Conservation (phyloP, 306 rosid species). For the Castanea mollissima region DNA sequence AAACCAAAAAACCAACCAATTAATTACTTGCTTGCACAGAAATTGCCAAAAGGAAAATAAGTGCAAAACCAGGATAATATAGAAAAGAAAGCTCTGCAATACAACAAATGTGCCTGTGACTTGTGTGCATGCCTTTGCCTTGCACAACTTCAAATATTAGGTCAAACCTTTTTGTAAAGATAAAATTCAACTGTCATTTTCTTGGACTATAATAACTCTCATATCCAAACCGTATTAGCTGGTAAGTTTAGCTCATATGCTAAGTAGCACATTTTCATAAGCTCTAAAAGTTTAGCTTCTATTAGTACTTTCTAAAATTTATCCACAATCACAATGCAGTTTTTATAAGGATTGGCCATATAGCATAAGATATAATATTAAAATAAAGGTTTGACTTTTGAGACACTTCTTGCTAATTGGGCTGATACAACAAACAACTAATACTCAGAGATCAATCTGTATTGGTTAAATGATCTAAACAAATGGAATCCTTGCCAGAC, state of each 20-base stretch:
- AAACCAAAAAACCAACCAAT: conserved; percentile 9
- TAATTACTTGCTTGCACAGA: not conserved
- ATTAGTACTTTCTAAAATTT: too few species aligned
- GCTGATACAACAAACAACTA: not conserved
- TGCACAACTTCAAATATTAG: not conserved
- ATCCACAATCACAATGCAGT: not conserved
- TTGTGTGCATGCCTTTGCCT: not conserved
- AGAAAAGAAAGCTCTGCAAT: not conserved
- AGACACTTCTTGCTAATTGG: not conserved
- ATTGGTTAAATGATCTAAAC: not conserved
- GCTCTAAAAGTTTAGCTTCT: too few species aligned
- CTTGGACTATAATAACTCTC: not conserved
- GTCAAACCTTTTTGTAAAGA: not conserved
- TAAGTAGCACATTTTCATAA: not conserved
- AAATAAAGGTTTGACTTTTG: not conserved
- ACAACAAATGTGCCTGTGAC: not conserved
- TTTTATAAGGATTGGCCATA: not conserved
- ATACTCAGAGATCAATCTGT: not conserved
- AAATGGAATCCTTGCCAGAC: not conserved
- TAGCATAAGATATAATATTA: not conserved
- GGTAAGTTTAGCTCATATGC: not conserved
- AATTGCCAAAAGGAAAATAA: not conserved
- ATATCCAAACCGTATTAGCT: not conserved
- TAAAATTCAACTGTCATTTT: not conserved
- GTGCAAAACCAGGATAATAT: not conserved